Evolutionary conservation across 352 stramenopile genomes (phyloP).

Genomic region (Pythium angustatum): DNA sequence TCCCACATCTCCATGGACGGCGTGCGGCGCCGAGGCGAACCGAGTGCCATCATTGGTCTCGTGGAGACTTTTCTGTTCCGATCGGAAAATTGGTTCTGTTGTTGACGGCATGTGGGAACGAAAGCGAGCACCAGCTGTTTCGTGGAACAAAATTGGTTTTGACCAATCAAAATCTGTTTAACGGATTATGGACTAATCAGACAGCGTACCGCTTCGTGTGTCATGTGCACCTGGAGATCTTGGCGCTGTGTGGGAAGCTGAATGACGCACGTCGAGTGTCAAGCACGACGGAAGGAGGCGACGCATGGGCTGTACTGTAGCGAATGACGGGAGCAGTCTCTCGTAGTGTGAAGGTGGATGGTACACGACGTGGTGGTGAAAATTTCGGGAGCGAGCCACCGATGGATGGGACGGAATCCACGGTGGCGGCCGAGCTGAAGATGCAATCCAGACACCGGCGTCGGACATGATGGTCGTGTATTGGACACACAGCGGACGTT

Average conservation of each 20-base stretch:
- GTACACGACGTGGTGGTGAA: no score
- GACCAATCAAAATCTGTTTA: slow-evolving; percentile 11
- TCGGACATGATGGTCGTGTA: no score
- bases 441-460: neutral
- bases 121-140: slow-evolving; percentile 15
- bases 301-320: no score
- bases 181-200: slow-evolving; percentile 10
- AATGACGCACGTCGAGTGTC: no score
- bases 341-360: no score
- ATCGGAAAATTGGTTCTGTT: neutral
- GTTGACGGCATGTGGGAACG: neutral
- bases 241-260: no score
- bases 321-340: no score
- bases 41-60: slow-evolving; percentile 32
- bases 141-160: neutral
- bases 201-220: slow-evolving; percentile 1
- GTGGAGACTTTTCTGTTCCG: neutral
- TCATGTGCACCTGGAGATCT: neutral
- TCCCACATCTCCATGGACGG: slow-evolving; percentile 30
- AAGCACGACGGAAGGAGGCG: no score
- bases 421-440: no score
- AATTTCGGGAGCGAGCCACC: no score
- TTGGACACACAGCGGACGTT: no score
- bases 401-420: no score
- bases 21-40: slow-evolving; percentile 24